Conservation (phyloP, 2,329 filamentous ascomycete species). For the Zymoseptoria passerinii region DNA sequence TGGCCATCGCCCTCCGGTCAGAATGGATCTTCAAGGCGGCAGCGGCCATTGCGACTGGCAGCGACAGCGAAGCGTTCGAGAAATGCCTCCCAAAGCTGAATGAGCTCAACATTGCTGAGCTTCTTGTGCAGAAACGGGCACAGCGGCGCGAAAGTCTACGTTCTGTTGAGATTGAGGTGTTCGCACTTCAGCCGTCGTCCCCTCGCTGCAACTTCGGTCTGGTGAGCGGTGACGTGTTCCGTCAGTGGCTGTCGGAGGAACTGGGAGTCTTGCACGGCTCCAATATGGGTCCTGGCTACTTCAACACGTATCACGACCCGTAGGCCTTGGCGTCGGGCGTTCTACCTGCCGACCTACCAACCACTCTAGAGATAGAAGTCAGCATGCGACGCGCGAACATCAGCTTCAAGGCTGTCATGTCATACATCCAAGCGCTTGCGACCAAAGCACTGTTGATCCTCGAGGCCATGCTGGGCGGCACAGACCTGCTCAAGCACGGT, state of each 20-base stretch:
- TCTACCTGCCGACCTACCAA: not conserved
- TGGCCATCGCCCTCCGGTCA: not conserved
- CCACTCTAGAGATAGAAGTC: no score
- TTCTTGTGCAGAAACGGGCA: not conserved
- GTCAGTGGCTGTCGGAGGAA: not conserved
- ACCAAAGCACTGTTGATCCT: no score
- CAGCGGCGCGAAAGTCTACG: not conserved
- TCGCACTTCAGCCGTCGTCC: no score
- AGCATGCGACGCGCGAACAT: no score
- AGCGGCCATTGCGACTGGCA: not conserved
- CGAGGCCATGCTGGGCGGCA: no score
- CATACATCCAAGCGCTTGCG: no score
- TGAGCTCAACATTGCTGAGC: not conserved
- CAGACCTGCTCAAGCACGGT: no score
- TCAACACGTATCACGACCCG: not conserved
- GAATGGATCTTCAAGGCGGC: slow-evolving; percentile 7
- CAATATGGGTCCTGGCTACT: not conserved
- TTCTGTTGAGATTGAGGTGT: not conserved
- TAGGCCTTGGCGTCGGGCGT: not conserved
- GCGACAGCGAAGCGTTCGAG: not conserved
- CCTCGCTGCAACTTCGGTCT: no score
- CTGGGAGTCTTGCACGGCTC: not conserved
- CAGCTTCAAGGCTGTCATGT: no score
- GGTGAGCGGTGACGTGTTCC: not conserved
- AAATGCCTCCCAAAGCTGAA: not conserved